A percentile compares a stretch with the other conserved stretches of the same genome.
These are phyloP conservation scores for Dactylonectria estremocensis DNA, from an alignment of 2,329 filamentous ascomycete species.

Conservation along the genomic window DNA sequence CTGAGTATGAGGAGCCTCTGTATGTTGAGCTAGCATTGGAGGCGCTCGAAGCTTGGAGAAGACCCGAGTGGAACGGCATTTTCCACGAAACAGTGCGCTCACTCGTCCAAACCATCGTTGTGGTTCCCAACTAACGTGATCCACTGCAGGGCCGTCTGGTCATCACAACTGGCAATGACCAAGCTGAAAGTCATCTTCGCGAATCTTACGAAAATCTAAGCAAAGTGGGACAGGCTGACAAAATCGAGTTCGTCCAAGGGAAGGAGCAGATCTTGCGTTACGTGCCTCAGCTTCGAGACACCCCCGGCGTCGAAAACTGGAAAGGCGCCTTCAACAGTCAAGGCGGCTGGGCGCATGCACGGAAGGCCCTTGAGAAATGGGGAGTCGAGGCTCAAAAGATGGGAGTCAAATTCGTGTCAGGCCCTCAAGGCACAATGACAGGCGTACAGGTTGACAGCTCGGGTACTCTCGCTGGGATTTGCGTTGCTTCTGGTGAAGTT, in stretches of 20 bases:
- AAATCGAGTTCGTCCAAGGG: constrained; percentile 20
- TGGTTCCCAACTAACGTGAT: neutral
- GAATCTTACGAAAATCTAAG: constrained; percentile 26
- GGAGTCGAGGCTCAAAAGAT: constrained; percentile 19
- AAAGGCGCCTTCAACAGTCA: constrained; percentile 30
- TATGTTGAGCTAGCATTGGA: constrained; percentile 27
- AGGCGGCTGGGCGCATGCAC: constrained; percentile 31
- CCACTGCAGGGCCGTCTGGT: constrained; percentile 27
- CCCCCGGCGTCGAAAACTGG: constrained; percentile 23
- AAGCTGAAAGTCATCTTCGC: constrained; percentile 22
- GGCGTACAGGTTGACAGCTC: constrained; percentile 6
- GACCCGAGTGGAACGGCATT: constrained; percentile 31
- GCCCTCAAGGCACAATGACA: constrained; percentile 23
- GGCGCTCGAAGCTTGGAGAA: constrained; percentile 30
- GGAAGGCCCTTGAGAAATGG: constrained; percentile 33
- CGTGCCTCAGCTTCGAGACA: constrained; percentile 26
- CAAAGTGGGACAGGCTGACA: constrained; percentile 12
- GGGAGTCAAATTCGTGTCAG: constrained; percentile 29
- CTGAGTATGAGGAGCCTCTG: constrained; percentile 32
- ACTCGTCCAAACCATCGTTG: neutral
- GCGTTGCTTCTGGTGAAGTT: constrained; percentile 24
- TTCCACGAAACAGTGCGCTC: constrained; percentile 31
- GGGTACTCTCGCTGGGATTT: constrained; percentile 18
- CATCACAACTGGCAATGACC: constrained; percentile 23
- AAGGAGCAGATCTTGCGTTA: constrained; percentile 24